Evolutionary conservation across 2,329 filamentous ascomycete genomes (phyloP).

Genomic region (Clonostachys rosea): DNA sequence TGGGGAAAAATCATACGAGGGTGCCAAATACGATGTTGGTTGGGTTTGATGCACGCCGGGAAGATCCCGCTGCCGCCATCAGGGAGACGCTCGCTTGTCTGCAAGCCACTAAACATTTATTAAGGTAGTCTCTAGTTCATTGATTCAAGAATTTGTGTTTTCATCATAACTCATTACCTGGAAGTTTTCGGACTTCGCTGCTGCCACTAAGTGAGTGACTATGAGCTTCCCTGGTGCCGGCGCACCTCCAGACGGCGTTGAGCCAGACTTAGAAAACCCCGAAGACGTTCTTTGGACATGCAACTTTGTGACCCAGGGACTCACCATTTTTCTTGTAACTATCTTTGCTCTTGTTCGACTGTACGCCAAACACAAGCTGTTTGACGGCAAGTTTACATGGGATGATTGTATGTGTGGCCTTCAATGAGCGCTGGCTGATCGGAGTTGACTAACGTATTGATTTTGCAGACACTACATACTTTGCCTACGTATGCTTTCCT

Average conservation of each 20-base stretch:
- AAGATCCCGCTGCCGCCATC: too few species aligned
- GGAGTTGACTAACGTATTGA: not conserved
- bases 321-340: slow-evolving; percentile 16
- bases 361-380: slow-evolving; percentile 13
- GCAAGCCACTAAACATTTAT: too few species aligned
- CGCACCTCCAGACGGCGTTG: slow-evolving; percentile 16
- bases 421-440: not conserved
- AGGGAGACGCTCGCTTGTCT: too few species aligned
- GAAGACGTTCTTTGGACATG: slow-evolving; percentile 15
- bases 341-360: slow-evolving; percentile 14
- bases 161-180: too few species aligned
- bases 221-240: slow-evolving; percentile 10
- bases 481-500: slow-evolving; percentile 8
- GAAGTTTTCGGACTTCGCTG: too few species aligned
- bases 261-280: slow-evolving; percentile 14
- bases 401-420: slow-evolving; percentile 17
- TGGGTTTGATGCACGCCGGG: too few species aligned
- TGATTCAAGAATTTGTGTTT: too few species aligned
- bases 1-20: too few species aligned
- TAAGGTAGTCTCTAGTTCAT: too few species aligned
- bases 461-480: slow-evolving; percentile 9
- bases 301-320: slow-evolving; percentile 16
- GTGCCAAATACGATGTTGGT: too few species aligned
- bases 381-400: slow-evolving; percentile 6
- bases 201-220: too few species aligned